phyloP scores from a whole-genome alignment of 2,329 filamentous ascomycete species.

The Colletotrichum magnum region DNA sequence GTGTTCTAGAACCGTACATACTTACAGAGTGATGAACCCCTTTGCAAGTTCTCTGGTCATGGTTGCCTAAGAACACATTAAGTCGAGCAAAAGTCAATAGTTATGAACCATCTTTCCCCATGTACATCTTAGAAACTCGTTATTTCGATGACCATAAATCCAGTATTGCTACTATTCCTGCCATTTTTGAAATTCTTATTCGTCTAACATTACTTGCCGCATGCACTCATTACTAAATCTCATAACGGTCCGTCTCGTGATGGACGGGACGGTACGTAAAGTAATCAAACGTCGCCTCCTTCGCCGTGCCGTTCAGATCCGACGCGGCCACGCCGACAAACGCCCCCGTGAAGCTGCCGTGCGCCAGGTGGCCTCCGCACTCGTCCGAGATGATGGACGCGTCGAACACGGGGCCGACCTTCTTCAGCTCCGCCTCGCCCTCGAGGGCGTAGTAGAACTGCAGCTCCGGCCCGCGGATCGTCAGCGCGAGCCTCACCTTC shows the following conservation, averaged over 20 bases:
- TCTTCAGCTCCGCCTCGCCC: conserved; percentile 55
- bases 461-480: conserved; percentile 64
- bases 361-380: conserved; percentile 72
- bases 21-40: no score
- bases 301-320: conserved; percentile 66
- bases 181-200: no score
- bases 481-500: conserved; percentile 66
- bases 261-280: conserved; percentile 65
- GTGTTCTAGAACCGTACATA: no score
- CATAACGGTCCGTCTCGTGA: conserved; percentile 64
- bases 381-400: conserved; percentile 74
- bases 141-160: no score
- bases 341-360: conserved; percentile 75
- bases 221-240: conserved; percentile 42
- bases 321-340: conserved; percentile 71
- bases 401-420: conserved; percentile 69
- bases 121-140: no score
- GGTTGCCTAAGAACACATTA: no score
- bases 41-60: no score
- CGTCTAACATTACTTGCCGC: no score
- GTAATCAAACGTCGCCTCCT: conserved; percentile 64
- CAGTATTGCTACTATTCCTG: no score
- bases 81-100: no score
- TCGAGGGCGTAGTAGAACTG: conserved; percentile 71
- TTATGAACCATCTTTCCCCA: no score